Conservation (phyloP, 345 rosid species). For the Gossypioides kirkii region DNA sequence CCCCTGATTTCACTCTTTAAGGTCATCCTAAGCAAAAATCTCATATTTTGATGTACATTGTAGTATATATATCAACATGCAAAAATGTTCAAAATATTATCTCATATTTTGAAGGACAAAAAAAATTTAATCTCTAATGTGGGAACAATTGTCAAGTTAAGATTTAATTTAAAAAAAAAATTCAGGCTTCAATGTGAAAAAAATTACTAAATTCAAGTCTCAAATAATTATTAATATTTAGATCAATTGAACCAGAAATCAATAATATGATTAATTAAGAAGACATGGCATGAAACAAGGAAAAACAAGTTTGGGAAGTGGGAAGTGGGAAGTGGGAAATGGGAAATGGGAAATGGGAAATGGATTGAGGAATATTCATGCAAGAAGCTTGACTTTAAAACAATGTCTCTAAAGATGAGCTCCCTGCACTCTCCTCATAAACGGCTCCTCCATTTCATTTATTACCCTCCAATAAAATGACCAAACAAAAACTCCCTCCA, state of each 20-base stretch:
- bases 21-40: too few species aligned
- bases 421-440: background rate
- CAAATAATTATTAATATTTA: too few species aligned
- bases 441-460: background rate
- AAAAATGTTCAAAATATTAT: too few species aligned
- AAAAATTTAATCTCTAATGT: too few species aligned
- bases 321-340: conserved; percentile 11
- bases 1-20: too few species aligned
- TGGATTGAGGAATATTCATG: conserved; percentile 1
- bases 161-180: rapidly evolving
- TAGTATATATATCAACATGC: too few species aligned
- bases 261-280: too few species aligned
- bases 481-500: background rate
- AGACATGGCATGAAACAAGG: background rate
- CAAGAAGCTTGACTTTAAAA: background rate
- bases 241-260: rapidly evolving
- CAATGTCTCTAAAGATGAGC: background rate
- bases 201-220: too few species aligned
- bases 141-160: too few species aligned
- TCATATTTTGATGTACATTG: too few species aligned
- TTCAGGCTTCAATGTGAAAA: too few species aligned
- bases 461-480: background rate
- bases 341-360: conserved; percentile 12
- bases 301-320: background rate
- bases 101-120: too few species aligned